Evolutionary conservation across 2,329 filamentous ascomycete genomes (phyloP), one percentile per base, ranked within the genome.

Genomic region (Coleophoma crateriformis): DNA sequence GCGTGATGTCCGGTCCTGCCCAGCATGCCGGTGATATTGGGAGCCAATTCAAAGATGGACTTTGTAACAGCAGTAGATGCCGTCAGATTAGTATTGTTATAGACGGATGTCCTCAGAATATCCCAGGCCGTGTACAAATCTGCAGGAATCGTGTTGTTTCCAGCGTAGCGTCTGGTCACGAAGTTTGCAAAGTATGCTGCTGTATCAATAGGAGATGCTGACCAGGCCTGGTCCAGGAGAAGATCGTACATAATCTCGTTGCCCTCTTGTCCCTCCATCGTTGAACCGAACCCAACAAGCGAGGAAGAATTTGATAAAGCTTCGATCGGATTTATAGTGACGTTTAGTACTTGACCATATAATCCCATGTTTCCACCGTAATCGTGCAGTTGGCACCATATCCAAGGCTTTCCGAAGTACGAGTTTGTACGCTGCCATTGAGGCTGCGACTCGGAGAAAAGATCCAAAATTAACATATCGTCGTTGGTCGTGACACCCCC

Each of bases 191-290:
- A 78, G 58, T 78, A 79, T 1, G 49, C 27, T 4, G 61, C 50
- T 0, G 71, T 74, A 44, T 77, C 64, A 42, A 78, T 69, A 1
- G 74, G 67, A 0, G 57, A 59, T 7, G 41, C 39, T 1, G 66
- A 68, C 76, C 76, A 79, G 3, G 73, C 74, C 56, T 78, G 76
- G 49, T 75, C 72, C 1, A 79, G 65, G 0, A 78, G 64, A 1
- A 78, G 58, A 47, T 73, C 69, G 56, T 78, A 78, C 50, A 78
- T 66, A 51, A 79, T 70, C 48, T 78, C 74, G 51, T 78, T 78
- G 15, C 74, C 75, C 54, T 76, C 75, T 54, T 77, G 74, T 8
- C 68, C 73, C 50, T 78, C 75, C 54, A 72, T 71, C 0, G 72
- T 73, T 4, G 74, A 61, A 1, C 75, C 75, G 46, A 75, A 72